Conservation (phyloP, 345 rosid species). For the Bruguiera sexangula region DNA sequence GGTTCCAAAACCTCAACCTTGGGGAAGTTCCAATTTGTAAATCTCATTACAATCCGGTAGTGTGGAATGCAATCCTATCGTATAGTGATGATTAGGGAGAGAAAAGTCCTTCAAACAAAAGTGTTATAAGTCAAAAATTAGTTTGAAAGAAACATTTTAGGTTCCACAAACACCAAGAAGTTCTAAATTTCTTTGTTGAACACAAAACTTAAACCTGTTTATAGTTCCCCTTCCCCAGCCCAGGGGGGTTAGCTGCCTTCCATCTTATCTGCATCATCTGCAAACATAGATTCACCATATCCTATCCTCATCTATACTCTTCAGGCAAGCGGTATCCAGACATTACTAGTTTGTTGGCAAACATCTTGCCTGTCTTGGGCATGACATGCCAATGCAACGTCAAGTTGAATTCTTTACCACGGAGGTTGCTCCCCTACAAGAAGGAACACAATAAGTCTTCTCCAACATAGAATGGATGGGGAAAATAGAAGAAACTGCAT, state of each 20-base stretch:
- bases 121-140: no score
- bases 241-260: constrained; percentile 1
- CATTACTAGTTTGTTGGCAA: constrained; percentile 66
- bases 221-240: neutral
- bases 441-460: constrained; percentile 8
- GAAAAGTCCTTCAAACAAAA: no score
- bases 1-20: no score
- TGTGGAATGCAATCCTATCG: no score
- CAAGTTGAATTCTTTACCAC: constrained; percentile 77
- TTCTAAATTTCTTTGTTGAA: neutral
- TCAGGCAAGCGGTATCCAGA: constrained; percentile 73
- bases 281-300: constrained; percentile 9
- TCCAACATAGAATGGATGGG: neutral
- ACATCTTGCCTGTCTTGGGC: constrained; percentile 96
- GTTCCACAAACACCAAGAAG: no score
- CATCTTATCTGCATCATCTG: neutral
- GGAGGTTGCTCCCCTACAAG: constrained; percentile 72
- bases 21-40: no score
- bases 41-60: no score
- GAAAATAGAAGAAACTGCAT: neutral
- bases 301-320: constrained; percentile 52
- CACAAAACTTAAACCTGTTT: constrained; percentile 8
- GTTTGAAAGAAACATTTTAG: no score
- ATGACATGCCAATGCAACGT: constrained; percentile 95
- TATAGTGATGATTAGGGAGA: no score